A percentile compares a stretch with the other conserved stretches of the same genome.
These are phyloP conservation scores for Helenozyma baotianmanensis DNA, from an alignment of 805 yeast genomes.

Conservation along the genomic window DNA sequence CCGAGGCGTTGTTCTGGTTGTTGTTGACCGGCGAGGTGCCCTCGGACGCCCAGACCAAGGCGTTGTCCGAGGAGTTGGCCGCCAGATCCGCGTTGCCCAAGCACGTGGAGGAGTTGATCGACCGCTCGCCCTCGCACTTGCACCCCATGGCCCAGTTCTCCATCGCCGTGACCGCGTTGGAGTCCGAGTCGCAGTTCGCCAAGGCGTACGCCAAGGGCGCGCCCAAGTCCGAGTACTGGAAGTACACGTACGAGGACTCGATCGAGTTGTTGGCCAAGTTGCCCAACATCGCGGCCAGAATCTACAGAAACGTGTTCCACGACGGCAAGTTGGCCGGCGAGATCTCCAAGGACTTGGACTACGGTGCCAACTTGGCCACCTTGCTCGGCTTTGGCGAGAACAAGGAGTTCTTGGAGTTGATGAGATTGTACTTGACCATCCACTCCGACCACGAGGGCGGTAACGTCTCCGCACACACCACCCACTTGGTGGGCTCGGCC, in stretches of 20 bases:
- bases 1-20: slow-evolving; percentile 76
- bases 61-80: slow-evolving; percentile 58
- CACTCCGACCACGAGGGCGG: slow-evolving; percentile 87
- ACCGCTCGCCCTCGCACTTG: slow-evolving; percentile 58
- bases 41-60: slow-evolving; percentile 51
- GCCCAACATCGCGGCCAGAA: slow-evolving; percentile 71
- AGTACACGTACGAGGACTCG: slow-evolving; percentile 67
- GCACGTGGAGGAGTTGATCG: slow-evolving; percentile 56
- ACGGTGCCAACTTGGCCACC: slow-evolving; percentile 67
- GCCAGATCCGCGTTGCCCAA: slow-evolving; percentile 62
- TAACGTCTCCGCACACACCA: slow-evolving; percentile 76
- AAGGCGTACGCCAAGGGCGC: slow-evolving; percentile 68
- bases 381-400: slow-evolving; percentile 58
- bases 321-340: slow-evolving; percentile 53
- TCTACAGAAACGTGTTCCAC: slow-evolving; percentile 58
- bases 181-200: slow-evolving; percentile 67
- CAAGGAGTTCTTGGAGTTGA: slow-evolving; percentile 60
- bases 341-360: slow-evolving; percentile 54
- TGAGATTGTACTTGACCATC: slow-evolving; percentile 68
- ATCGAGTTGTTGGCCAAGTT: slow-evolving; percentile 66
- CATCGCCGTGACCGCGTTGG: slow-evolving; percentile 70
- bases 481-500: slow-evolving; percentile 80
- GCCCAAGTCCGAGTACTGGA: slow-evolving; percentile 70
- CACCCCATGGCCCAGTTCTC: slow-evolving; percentile 86
- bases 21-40: slow-evolving; percentile 73